Evolutionary conservation across 176 grass and related monocot genomes (phyloP).

Genomic region (Carex cristatella): DNA sequence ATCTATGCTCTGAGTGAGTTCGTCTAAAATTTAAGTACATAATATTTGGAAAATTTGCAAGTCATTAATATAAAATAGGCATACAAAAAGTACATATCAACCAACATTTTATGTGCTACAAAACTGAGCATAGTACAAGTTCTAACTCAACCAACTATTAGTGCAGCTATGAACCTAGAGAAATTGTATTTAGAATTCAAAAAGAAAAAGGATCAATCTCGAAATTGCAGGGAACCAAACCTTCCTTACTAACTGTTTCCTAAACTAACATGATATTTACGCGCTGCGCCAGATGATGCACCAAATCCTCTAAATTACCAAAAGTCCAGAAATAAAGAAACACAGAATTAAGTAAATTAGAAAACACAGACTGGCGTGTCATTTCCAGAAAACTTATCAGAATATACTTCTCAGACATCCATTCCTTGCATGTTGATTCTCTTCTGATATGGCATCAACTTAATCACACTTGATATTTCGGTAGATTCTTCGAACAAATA

Average conservation of each 20-base stretch:
- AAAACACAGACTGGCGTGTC: slow-evolving; percentile 40
- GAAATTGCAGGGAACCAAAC: not conserved
- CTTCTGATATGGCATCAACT: slow-evolving; percentile 30
- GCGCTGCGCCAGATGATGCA: not conserved
- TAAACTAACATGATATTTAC: slow-evolving; percentile 59
- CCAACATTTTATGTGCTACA: slow-evolving; percentile 10
- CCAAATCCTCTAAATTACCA: slow-evolving; percentile 27
- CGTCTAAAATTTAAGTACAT: not conserved
- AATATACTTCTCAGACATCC: slow-evolving; percentile 33
- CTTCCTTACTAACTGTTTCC: slow-evolving; percentile 42
- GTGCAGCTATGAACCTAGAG: slow-evolving; percentile 7
- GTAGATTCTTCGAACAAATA: slow-evolving; percentile 99
- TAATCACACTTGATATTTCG: slow-evolving; percentile 99
- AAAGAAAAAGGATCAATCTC: slow-evolving; percentile 26
- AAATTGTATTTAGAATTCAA: slow-evolving; percentile 1
- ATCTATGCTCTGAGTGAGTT: not conserved
- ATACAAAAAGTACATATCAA: not conserved
- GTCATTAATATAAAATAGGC: not conserved
- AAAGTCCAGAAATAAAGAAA: slow-evolving; percentile 27
- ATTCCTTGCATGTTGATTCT: slow-evolving; percentile 27
- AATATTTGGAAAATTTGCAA: not conserved
- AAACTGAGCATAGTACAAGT: slow-evolving; percentile 8
- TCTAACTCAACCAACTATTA: slow-evolving; percentile 10
- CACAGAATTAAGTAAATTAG: slow-evolving; percentile 28
- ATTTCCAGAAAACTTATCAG: slow-evolving; percentile 45